Base-by-base conservation (phyloP, 257 asterid genomes). In the Mentha longifolia region DNA sequence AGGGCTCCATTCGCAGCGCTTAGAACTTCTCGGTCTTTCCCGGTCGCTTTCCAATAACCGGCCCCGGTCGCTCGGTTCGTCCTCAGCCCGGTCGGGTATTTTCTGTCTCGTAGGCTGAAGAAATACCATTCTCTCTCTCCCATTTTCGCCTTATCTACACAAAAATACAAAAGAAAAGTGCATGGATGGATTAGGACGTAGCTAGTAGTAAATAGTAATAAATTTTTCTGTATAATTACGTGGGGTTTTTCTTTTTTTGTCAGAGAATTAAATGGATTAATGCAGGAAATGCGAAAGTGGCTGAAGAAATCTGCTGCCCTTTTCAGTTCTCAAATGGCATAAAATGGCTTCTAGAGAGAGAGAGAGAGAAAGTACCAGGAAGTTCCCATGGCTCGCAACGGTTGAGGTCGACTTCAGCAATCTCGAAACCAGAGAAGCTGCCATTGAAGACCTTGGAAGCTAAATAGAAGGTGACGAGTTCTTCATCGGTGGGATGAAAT, bases 81-180 rank as follows among this genome's bases (percentile, higher is more conserved):
- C 30, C 97, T 74, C 1, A 90, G 62, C 28, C 97, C 97, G 0
- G 92, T 90, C n/a, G 97, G 97, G 74, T 90, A 90, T 41, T 90
- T 90, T 50, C 94, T 74, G 73, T 90, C 97, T 39, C 97, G 77
- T 2, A 88, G 65, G 80, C 90, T 88, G 85, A 85, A 91, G 80
- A 91, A 91, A 28, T 91, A 91, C 97, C 97, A 91, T 75, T 91
- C 97, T 61, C 88, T 88, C 55, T 88, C 94, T 39, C 97, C 96
- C 94, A 87, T 84, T 52, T 87, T 88, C 7, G 96, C 94, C 63
- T 50, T 76, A 33, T 84, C 92, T 85, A 1, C 25, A 2, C 9
- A 17, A 49, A 3, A n/a, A n/a, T n/a, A 6, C 5, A 46, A 14
- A 46, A 13, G 7, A 14, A 13, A 2, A 46, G 15, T 46, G 31